A percentile compares a stretch with the other conserved stretches of the same genome.
These are phyloP conservation scores for Volvox carteri DNA, from an alignment of 163 green algal species.

Conservation along the genomic window DNA sequence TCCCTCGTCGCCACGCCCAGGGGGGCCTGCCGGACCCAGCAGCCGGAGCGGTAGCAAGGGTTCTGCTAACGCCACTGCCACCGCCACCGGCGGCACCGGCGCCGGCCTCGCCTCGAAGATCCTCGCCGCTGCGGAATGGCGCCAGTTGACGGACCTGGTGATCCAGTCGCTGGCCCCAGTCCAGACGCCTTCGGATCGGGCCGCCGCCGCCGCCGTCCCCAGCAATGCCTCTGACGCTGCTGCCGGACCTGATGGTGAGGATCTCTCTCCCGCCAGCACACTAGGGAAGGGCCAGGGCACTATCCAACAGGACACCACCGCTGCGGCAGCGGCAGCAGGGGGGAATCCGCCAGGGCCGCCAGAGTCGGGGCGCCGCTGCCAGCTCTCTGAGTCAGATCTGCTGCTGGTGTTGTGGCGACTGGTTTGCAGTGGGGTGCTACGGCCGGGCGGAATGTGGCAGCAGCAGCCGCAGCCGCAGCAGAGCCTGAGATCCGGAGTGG, in stretches of 20 bases:
- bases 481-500: too few relatives aligned
- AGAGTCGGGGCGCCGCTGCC: too few relatives aligned
- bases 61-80: neutral
- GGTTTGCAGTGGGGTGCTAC: slow-evolving; percentile 4
- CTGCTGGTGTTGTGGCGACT: slow-evolving; percentile 36
- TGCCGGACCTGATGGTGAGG: neutral
- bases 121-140: neutral
- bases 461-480: neutral
- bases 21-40: too few relatives aligned
- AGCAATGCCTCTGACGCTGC: too few relatives aligned
- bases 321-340: neutral
- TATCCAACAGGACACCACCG: neutral
- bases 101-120: neutral
- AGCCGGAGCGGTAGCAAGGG: neutral
- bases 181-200: too few relatives aligned
- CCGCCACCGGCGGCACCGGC: neutral
- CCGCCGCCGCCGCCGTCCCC: neutral
- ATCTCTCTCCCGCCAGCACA: too few relatives aligned
- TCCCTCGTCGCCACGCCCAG: too few relatives aligned
- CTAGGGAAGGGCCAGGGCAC: neutral
- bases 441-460: neutral
- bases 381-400: neutral
- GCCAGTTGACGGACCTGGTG: neutral
- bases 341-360: too few relatives aligned
- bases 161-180: neutral